phyloP scores from a whole-genome alignment of 1,284 basidiomycete species.

The Fomitopsis pinicola region DNA sequence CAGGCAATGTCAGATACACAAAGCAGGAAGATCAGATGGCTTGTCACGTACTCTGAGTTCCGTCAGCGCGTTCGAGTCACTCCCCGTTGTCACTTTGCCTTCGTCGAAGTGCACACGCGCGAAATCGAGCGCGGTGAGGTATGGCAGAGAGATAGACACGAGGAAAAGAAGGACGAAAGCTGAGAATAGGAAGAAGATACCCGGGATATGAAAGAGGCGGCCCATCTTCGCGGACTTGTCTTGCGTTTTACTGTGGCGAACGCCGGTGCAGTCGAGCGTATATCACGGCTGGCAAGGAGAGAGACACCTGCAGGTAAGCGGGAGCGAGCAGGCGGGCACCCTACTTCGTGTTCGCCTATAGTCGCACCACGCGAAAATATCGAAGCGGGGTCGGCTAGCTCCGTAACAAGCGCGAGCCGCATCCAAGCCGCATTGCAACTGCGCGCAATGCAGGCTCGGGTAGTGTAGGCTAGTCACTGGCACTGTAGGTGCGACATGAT shows the following conservation, averaged over 20 bases:
- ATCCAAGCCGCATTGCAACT: neutral
- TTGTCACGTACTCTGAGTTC: conserved; percentile 52
- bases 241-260: neutral
- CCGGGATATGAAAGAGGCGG: conserved; percentile 54
- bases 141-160: conserved; percentile 67
- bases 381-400: neutral
- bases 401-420: neutral
- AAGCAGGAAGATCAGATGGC: neutral
- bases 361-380: neutral
- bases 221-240: conserved; percentile 3
- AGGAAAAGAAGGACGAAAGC: conserved; percentile 66
- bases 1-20: neutral
- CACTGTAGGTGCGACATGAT: too few relatives aligned
- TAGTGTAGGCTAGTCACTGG: too few relatives aligned
- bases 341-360: neutral
- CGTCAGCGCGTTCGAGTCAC: conserved; percentile 28
- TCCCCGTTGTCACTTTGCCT: conserved; percentile 24
- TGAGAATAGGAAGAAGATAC: conserved; percentile 53
- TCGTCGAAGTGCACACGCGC: conserved; percentile 48
- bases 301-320: neutral
- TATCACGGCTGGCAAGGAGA: neutral
- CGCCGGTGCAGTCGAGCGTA: neutral
- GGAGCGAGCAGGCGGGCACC: neutral
- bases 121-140: conserved; percentile 59
- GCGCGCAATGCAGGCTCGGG: too few relatives aligned